Evolutionary conservation across 164 flowering plant species (phyloP).

Genomic region (Umbellularia californica): DNA sequence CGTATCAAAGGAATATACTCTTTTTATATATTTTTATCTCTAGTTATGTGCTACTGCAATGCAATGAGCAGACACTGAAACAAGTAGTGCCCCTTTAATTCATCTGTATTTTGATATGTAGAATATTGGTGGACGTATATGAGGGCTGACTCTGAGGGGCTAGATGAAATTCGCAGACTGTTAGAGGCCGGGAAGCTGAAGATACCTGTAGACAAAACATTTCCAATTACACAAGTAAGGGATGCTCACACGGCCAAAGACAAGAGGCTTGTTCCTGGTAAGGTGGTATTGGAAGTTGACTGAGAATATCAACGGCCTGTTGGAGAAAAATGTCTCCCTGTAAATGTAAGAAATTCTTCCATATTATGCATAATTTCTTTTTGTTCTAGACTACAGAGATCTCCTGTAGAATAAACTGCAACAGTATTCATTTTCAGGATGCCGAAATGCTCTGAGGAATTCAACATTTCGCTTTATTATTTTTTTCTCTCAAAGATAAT

Average conservation of each 20-base stretch:
- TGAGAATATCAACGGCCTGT: constrained; percentile 19
- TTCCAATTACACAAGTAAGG: constrained; percentile 67
- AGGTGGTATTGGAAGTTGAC: constrained; percentile 86
- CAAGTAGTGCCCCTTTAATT: background rate
- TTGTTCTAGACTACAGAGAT: background rate
- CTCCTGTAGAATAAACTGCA: background rate
- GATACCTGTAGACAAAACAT: constrained; percentile 82
- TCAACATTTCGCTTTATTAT: background rate
- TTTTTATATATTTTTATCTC: background rate
- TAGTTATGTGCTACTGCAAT: background rate
- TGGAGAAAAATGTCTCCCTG: background rate
- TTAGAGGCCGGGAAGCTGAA: constrained; percentile 68
- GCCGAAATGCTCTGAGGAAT: background rate
- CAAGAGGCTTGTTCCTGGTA: constrained; percentile 56
- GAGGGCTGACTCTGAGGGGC: constrained; percentile 91
- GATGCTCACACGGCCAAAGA: constrained; percentile 93
- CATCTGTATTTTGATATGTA: constrained; percentile 26
- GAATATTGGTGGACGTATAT: constrained; percentile 91
- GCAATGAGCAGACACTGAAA: background rate
- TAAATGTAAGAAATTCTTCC: background rate
- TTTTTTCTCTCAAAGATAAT: background rate
- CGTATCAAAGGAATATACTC: background rate
- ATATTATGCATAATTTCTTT: background rate
- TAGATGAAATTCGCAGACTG: constrained; percentile 64
- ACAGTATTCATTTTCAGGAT: background rate